phyloP scores from a whole-genome alignment of 768 basidiomycete genomes.

The Tremella mesenterica region DNA sequence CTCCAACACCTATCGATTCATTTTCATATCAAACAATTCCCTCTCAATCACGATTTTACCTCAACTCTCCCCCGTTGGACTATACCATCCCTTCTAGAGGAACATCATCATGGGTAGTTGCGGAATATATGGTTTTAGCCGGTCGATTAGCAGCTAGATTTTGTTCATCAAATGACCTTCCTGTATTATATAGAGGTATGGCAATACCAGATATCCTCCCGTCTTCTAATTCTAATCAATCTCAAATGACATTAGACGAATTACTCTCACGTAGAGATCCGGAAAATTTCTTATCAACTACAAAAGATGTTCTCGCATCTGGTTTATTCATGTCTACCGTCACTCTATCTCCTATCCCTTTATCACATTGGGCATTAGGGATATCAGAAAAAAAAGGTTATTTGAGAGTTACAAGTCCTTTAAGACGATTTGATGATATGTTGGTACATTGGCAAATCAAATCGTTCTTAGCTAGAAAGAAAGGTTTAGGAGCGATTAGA shows the following conservation, averaged over 20 bases:
- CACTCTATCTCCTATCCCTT: conserved; percentile 42
- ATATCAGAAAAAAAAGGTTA: conserved; percentile 63
- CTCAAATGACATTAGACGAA: conserved; percentile 43
- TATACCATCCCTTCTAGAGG: conserved; percentile 4
- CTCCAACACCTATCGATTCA: neutral
- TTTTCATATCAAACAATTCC: neutral
- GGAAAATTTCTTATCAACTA: conserved; percentile 22
- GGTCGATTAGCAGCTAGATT: conserved; percentile 67
- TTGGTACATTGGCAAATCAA: conserved; percentile 92
- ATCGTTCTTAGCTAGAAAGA: conserved; percentile 49
- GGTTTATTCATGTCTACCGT: neutral
- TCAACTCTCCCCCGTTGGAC: conserved; percentile 9
- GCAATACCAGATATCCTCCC: conserved; percentile 36
- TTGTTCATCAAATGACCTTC: conserved; percentile 54
- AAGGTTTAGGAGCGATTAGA: neutral
- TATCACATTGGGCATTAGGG: conserved; percentile 61
- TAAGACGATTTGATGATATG: conserved; percentile 75
- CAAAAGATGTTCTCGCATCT: conserved; percentile 47
- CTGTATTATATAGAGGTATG: conserved; percentile 55
- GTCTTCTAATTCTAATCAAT: neutral
- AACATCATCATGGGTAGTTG: conserved; percentile 48
- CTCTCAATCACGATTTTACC: neutral
- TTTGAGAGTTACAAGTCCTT: conserved; percentile 69
- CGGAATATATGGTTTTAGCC: conserved; percentile 75
- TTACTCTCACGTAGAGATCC: conserved; percentile 52